Base-by-base conservation (phyloP, 257 asterid species). In the Solanum etuberosum region DNA sequence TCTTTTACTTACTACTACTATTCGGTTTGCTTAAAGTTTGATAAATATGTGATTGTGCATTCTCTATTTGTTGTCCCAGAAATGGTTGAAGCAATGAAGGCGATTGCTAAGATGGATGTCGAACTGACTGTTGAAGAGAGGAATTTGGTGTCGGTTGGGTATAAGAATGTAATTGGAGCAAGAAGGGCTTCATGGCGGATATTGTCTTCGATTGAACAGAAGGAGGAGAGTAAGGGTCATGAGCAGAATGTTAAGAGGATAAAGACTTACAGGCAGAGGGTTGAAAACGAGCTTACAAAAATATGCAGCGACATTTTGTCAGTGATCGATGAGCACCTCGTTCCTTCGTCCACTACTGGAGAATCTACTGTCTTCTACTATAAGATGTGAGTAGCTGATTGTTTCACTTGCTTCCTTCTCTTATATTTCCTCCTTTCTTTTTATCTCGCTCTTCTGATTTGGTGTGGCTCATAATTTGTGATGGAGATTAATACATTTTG, bases 181-280 rank as follows among this genome's bases (percentile, higher is more conserved):
- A 90, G 98, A 91, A 90, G 98, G 89, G 98, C 97, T 59, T 94
- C 98, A 1, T 94, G 98, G 98, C 86, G 97, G 63, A 94, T 94
- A 54, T 85, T 94, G 89, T 94, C 98, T 32, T 94, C 96, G 73
- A 93, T 94, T 86, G 93, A 91, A 63, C 97, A 95, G 77, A 95
- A 94, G 86, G 97, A 95, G 90, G 98, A 93, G 86, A 83, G 94
- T 57, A 94, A 92, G 89, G 98, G 98, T 27, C 96, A 94, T 54
- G 98, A 92, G 20, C 94, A 88, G 90, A 94, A 95, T 86, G 98
- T 90, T 84, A 93, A 92, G 89, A 92, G 96, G 88, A 93, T 95
- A 48, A 94, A 92, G 89, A 90, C 73, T 84, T 94, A 95, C 86
- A 89, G 94, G 23, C 93, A 91, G 86, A 89, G 92, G 88, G 98